Base-by-base conservation (phyloP, 169 alveolate species). In the Babesia ovis region DNA sequence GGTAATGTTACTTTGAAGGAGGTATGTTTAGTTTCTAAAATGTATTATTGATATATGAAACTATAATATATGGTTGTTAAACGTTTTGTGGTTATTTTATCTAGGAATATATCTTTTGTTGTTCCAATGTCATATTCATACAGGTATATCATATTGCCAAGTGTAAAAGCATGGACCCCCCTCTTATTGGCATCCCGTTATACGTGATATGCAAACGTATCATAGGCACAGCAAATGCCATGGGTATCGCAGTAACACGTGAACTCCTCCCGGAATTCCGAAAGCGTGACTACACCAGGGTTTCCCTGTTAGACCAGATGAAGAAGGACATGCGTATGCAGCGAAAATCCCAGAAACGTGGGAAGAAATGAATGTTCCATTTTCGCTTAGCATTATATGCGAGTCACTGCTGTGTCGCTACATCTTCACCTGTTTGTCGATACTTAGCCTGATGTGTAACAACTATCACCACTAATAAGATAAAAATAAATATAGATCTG, bases 1-100 rank as follows among this genome's bases (percentile, higher is more conserved):
- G 97, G 97, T 0, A 85, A 93, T 55, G 93, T 94, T 43, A 90
- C 96, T 0, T 76, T 94, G 12, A 92, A 93, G 43, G 95, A 94
- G 89, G 90, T 91, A 46, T 56, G 85, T 61, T 31, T 2, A n/a
- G n/a, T n/a, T n/a, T n/a, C n/a, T n/a, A n/a, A n/a, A n/a, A n/a
- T n/a, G n/a, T n/a, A n/a, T n/a, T n/a, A n/a, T n/a, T n/a, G n/a
- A n/a, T n/a, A n/a, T n/a, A n/a, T n/a, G n/a, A n/a, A n/a, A n/a
- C n/a, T n/a, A n/a, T n/a, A n/a, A n/a, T n/a, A n/a, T n/a, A n/a
- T n/a, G n/a, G n/a, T n/a, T n/a, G n/a, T n/a, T n/a, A n/a, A 42
- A 16, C 16, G 50, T 16, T 42, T 42, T n/a, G n/a, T n/a, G n/a
- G n/a, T n/a, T n/a, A n/a, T n/a, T n/a, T n/a, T n/a, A n/a, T n/a